These are phyloP conservation scores for Saussurea involucrata DNA, from an alignment of 129 eudicot genomes.

Conservation along the genomic window DNA sequence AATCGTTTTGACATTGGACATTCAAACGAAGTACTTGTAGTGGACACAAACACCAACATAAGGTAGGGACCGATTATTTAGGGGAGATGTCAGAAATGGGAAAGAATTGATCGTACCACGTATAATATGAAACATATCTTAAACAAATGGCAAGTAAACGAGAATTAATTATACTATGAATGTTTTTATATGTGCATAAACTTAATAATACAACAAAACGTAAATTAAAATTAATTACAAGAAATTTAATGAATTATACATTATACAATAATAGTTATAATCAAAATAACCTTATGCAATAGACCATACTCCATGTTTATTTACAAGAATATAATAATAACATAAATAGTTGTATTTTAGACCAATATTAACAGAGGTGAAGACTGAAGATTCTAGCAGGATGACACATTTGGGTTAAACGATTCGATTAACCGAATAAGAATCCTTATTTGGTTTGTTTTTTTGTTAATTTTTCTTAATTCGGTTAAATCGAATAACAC, in stretches of 20 bases:
- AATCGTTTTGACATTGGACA: neutral
- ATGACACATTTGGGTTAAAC: no score
- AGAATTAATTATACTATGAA: neutral
- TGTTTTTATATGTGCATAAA: neutral
- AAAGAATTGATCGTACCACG: neutral
- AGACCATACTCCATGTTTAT: neutral
- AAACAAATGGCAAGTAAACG: neutral
- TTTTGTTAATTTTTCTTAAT: no score
- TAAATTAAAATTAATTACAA: neutral
- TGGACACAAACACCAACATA: neutral
- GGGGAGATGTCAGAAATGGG: neutral
- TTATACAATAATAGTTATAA: neutral
- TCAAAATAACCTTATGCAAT: neutral
- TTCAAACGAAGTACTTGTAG: neutral
- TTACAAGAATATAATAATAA: neutral
- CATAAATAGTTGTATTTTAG: neutral
- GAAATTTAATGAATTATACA: neutral
- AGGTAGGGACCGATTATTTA: neutral
- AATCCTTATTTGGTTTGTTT: no score
- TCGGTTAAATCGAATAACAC: no score
- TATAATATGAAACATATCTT: neutral
- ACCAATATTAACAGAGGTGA: no score
- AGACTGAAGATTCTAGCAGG: no score
- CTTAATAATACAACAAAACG: neutral
- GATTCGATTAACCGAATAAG: no score